Base-by-base conservation (phyloP, 2,329 filamentous ascomycete species). In the Rhytidhysteron rufulum region DNA sequence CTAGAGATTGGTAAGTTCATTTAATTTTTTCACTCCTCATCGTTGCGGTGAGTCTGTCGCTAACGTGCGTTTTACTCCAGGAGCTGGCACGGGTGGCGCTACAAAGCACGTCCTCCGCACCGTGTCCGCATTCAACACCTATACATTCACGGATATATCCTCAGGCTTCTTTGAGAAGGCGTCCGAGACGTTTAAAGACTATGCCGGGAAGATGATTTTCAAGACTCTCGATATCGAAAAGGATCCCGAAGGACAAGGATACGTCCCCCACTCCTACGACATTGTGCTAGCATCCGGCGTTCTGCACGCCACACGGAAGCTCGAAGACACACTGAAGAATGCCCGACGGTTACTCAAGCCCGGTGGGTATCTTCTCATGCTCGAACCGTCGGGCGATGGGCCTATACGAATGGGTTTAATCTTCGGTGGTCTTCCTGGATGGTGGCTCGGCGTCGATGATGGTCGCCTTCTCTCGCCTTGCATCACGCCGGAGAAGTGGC, bases 71-170 rank as follows among this genome's bases (percentile, higher is more conserved):
- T n/a, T n/a, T n/a, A n/a, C n/a, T n/a, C n/a, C n/a, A n/a, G n/a
- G 11, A n/a, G 35, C 41, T 15, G 49, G 46, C 1, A 55, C 49
- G 3, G 53, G 49, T 3, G 45, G 48, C 4, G 38, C 46, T 4
- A 47, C 33, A 5, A 25, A 39, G 40, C 9, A 38, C 27, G 17
- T 9, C 44, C 42, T 19, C 41, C 33, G 10, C 2, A 33, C 44
- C 8, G 16, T 36, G 16, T 9, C 16, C 0, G 2, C 16, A 4
- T 48, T 44, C 22, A 13, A 19, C 0, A 5, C 42, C 4, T 55
- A 57, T 27, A 50, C 48, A 5, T 57, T 38, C 24, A 57, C 54
- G 10, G 53, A 57, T 24, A 39, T 55, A 2, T 57, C 53, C 2
- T 18, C 38, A 1, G 52, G 44, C 4, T 54, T 52, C 34, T 52